Evolutionary conservation across 2,329 filamentous ascomycete species (phyloP).

Genomic region (Torrubiella hemipterigena): DNA sequence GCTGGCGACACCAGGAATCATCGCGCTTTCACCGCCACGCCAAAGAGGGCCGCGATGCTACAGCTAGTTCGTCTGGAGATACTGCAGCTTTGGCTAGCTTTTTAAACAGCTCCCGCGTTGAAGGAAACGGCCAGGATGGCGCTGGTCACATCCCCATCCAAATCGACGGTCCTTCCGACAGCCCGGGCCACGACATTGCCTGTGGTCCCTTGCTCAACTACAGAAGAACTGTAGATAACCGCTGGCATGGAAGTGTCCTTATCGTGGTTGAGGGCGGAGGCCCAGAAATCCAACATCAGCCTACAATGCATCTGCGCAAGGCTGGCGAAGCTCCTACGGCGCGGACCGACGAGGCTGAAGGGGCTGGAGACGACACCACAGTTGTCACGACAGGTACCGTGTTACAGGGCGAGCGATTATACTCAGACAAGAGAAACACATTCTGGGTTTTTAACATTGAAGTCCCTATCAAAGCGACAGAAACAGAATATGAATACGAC

Average conservation of each 20-base stretch:
- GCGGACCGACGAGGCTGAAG: conserved; percentile 12
- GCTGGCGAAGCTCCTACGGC: conserved; percentile 19
- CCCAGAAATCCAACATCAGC: conserved; percentile 40
- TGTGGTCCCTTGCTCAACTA: conserved; percentile 71
- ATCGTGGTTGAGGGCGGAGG: conserved; percentile 67
- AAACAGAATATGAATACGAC: conserved; percentile 69
- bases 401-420: conserved; percentile 44
- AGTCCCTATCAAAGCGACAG: conserved; percentile 58
- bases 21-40: conserved; percentile 40
- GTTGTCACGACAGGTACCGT: too few relatives aligned
- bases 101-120: conserved; percentile 34
- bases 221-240: conserved; percentile 56
- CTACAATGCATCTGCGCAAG: conserved; percentile 44
- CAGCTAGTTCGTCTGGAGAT: conserved; percentile 25
- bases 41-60: conserved; percentile 29
- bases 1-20: conserved; percentile 55
- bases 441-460: conserved; percentile 89
- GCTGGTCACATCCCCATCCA: conserved; percentile 34
- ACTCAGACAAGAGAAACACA: conserved; percentile 58
- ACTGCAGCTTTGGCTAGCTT: conserved; percentile 43
- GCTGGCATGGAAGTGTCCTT: conserved; percentile 78
- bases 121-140: conserved; percentile 16
- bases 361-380: background rate
- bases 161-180: conserved; percentile 22
- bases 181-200: conserved; percentile 47